Evolutionary conservation across 2,329 filamentous ascomycete species (phyloP).

Genomic region (Davidsoniella australis): DNA sequence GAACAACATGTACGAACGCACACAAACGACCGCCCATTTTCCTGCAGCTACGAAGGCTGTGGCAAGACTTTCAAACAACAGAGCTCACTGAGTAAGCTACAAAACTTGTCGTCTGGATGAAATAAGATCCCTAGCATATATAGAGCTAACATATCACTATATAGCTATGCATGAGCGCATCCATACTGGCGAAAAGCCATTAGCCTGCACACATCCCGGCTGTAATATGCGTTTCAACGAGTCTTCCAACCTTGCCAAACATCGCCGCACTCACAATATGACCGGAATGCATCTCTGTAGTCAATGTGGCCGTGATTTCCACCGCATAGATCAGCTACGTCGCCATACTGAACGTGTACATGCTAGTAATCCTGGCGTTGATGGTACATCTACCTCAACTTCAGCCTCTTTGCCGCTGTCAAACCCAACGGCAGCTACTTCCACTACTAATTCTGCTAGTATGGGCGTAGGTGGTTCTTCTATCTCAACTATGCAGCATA

Average conservation of each 20-base stretch:
- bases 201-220: conserved; percentile 31
- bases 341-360: conserved; percentile 24
- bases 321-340: conserved; percentile 42
- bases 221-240: conserved; percentile 45
- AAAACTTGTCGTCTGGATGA: too few relatives aligned
- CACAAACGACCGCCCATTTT: conserved; percentile 46
- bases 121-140: too few relatives aligned
- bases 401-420: neutral
- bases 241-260: conserved; percentile 50
- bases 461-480: too few relatives aligned
- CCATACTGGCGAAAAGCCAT: conserved; percentile 48
- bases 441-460: neutral
- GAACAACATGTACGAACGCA: conserved; percentile 52
- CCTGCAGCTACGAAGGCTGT: conserved; percentile 34
- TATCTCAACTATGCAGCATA: too few relatives aligned
- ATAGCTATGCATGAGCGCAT: conserved; percentile 49
- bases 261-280: conserved; percentile 42
- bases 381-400: neutral
- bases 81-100: conserved; percentile 42
- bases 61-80: conserved; percentile 47
- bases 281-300: conserved; percentile 34
- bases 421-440: neutral
- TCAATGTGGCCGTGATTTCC: conserved; percentile 39
- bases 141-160: conserved; percentile 5
- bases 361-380: conserved; percentile 15